These are phyloP conservation scores for Sporodiniella umbellata DNA, from an alignment of 371 early-diverging fungal species.

Conservation along the genomic window DNA sequence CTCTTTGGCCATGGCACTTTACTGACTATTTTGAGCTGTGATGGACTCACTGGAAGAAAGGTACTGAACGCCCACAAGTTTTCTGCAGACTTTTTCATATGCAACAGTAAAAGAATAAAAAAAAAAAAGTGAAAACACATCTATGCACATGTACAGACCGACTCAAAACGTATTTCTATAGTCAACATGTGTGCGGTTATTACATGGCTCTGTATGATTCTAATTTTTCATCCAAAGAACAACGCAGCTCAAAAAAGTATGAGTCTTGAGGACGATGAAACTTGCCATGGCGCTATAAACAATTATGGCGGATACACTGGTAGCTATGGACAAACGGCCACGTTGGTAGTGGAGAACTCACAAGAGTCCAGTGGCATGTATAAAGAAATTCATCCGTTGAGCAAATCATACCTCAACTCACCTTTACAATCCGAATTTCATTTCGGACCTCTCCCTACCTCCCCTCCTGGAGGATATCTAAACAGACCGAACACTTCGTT, in stretches of 20 bases:
- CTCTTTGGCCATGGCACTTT: conserved; percentile 27
- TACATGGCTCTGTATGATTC: conserved; percentile 26
- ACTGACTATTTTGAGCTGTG: conserved; percentile 38
- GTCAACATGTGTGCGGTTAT: conserved; percentile 25
- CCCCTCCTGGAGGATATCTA: neutral
- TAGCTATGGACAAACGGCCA: conserved; percentile 7
- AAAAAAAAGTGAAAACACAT: no score
- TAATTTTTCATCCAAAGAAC: conserved; percentile 24
- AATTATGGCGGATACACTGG: conserved; percentile 10
- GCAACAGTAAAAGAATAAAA: conserved; percentile 39
- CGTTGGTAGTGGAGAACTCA: conserved; percentile 3
- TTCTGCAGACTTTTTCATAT: conserved; percentile 45
- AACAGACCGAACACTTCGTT: conserved; percentile 10
- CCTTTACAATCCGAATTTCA: conserved; percentile 7
- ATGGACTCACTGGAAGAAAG: conserved; percentile 32
- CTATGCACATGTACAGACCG: neutral
- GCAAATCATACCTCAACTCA: conserved; percentile 5
- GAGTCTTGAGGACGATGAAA: neutral
- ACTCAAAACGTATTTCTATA: neutral
- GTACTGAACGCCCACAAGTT: conserved; percentile 42
- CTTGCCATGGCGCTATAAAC: neutral
- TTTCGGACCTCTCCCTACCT: conserved; percentile 15
- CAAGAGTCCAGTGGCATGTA: conserved; percentile 12
- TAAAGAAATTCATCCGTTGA: conserved; percentile 8
- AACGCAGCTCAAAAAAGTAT: neutral